phyloP scores from a whole-genome alignment of 371 early-diverging fungal genomes.

The Apophysomyces elegans region DNA sequence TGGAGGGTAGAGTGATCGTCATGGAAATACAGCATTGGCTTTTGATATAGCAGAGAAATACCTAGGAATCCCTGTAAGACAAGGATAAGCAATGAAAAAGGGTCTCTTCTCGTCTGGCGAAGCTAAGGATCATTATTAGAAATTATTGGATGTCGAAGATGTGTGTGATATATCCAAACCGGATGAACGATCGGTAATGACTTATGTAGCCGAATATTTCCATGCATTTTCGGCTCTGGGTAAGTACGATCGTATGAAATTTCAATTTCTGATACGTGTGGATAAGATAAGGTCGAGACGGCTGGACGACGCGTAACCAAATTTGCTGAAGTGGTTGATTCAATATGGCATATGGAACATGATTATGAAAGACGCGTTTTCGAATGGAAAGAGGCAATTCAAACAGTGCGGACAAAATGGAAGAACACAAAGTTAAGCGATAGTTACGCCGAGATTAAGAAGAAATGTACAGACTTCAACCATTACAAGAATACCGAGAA shows the following conservation, averaged over 20 bases:
- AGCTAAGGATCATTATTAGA: conserved; percentile 27
- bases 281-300: conserved; percentile 77
- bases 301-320: conserved; percentile 93
- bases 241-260: conserved; percentile 9
- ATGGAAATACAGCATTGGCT: conserved; percentile 92
- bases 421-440: conserved; percentile 60
- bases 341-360: conserved; percentile 88
- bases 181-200: conserved; percentile 98
- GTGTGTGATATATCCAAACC: conserved; percentile 93
- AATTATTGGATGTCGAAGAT: conserved; percentile 95
- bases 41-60: conserved; percentile 93
- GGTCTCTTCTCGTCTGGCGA: not conserved
- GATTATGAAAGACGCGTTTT: conserved; percentile 86
- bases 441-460: conserved; percentile 78
- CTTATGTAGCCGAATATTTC: conserved; percentile 98
- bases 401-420: conserved; percentile 70
- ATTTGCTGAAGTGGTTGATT: conserved; percentile 86
- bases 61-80: conserved; percentile 83
- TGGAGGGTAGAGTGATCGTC: conserved; percentile 60
- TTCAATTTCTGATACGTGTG: not conserved
- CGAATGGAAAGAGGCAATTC: conserved; percentile 68
- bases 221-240: conserved; percentile 93
- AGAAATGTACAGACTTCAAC: conserved; percentile 73
- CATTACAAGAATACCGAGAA: conserved; percentile 84
- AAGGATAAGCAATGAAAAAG: not conserved